Conservation (phyloP, 768 basidiomycete species). For the Hygrocybe punicea region DNA sequence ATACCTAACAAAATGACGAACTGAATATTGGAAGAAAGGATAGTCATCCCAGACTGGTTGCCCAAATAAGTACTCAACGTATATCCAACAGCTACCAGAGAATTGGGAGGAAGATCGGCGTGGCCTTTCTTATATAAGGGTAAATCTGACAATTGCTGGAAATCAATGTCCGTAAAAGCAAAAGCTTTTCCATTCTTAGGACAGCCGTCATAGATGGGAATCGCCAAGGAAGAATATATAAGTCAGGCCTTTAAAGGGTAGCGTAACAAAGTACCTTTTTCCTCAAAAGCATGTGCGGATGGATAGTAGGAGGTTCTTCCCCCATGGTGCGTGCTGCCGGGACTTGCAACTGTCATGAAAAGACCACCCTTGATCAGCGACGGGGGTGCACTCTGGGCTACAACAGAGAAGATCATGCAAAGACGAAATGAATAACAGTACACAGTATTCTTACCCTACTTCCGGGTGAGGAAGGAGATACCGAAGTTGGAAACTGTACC, state of each 20-base stretch:
- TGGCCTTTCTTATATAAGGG: background rate
- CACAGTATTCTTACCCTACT: background rate
- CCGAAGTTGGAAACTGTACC: background rate
- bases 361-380: background rate
- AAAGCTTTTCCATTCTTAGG: background rate
- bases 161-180: background rate
- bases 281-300: background rate
- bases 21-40: background rate
- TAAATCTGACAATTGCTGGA: background rate
- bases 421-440: background rate
- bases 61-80: background rate
- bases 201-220: slow-evolving; percentile 8
- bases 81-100: background rate
- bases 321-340: background rate
- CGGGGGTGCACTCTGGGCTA: background rate
- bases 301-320: background rate
- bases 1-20: background rate
- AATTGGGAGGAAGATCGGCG: background rate
- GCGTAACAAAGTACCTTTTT: background rate
- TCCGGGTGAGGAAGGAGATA: background rate
- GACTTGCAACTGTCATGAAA: background rate
- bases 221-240: background rate
- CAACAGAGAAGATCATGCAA: background rate
- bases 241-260: background rate
- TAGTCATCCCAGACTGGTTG: background rate